Evolutionary conservation across 169 alveolate genomes (phyloP).

Genomic region (Plasmodium cynomolgi): DNA sequence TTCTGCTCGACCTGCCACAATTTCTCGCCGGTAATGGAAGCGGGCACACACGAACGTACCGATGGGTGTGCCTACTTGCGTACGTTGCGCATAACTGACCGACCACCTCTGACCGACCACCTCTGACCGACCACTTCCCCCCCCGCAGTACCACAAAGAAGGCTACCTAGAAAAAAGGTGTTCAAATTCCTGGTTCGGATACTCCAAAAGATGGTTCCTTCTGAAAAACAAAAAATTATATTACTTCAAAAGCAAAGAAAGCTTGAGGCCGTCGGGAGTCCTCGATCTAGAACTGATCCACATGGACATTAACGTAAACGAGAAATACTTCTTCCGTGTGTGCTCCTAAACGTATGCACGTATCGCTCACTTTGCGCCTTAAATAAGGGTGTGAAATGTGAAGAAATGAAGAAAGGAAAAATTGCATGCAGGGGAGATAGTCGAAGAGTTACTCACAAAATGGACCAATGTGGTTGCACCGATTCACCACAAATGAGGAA

Average conservation of each 20-base stretch:
- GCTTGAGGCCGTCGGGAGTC: constrained; percentile 74
- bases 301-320: constrained; percentile 74
- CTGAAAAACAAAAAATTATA: constrained; percentile 74
- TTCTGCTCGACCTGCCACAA: constrained; percentile 22
- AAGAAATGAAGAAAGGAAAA: not conserved
- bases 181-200: constrained; percentile 62
- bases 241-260: constrained; percentile 60
- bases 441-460: not conserved
- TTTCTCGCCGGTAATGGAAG: constrained; percentile 35
- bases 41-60: not conserved
- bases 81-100: not conserved
- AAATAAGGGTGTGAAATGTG: not conserved
- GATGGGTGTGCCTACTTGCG: not conserved
- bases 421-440: not conserved
- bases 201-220: constrained; percentile 76
- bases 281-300: constrained; percentile 74
- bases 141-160: constrained; percentile 28
- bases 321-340: not conserved
- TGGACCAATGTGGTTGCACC: not conserved
- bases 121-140: not conserved
- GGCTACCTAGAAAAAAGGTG: constrained; percentile 75
- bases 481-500: not conserved
- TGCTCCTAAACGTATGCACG: not conserved
- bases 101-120: not conserved
- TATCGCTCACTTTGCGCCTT: not conserved